A percentile compares a stretch with the other conserved stretches of the same genome.
Conservation (phyloP, 1,284 basidiomycete genomes). For the Singerocomus inundabilis region DNA sequence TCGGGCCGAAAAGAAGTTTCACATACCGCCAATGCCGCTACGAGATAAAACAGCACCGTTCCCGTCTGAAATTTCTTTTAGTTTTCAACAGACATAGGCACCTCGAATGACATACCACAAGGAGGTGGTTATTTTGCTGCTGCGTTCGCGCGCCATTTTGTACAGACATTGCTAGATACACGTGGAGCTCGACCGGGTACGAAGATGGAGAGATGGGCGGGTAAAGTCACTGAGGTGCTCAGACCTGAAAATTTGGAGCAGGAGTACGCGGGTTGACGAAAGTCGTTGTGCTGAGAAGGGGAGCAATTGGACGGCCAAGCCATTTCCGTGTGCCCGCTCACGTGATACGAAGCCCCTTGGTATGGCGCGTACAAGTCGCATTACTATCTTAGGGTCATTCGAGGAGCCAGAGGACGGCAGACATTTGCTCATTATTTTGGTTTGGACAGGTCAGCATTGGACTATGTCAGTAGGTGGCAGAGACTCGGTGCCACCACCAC, state of each 20-base stretch:
- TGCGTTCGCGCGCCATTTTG: constrained; percentile 31
- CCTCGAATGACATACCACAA: constrained; percentile 27
- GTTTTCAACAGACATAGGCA: not conserved
- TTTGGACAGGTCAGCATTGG: not conserved
- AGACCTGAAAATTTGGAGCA: not conserved
- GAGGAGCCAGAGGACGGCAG: too few relatives aligned
- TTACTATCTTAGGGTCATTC: too few relatives aligned
- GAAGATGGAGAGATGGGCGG: not conserved
- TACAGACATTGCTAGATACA: constrained; percentile 19
- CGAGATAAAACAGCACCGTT: constrained; percentile 73
- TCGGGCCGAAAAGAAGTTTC: too few relatives aligned
- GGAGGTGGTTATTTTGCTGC: constrained; percentile 31
- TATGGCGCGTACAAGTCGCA: too few relatives aligned
- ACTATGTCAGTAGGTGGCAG: constrained; percentile 27
- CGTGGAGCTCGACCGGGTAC: not conserved
- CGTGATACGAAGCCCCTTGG: too few relatives aligned
- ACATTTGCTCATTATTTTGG: not conserved
- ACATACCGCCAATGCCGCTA: too few relatives aligned
- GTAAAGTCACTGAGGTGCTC: not conserved
- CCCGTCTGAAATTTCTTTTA: constrained; percentile 44
- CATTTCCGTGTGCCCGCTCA: too few relatives aligned
- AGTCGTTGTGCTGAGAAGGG: too few relatives aligned
- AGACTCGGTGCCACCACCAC: constrained; percentile 29
- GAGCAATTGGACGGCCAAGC: too few relatives aligned
- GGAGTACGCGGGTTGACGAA: too few relatives aligned